These are phyloP conservation scores for Hypoxylon rubiginosum DNA, from an alignment of 2,329 filamentous ascomycete species.

Conservation along the genomic window DNA sequence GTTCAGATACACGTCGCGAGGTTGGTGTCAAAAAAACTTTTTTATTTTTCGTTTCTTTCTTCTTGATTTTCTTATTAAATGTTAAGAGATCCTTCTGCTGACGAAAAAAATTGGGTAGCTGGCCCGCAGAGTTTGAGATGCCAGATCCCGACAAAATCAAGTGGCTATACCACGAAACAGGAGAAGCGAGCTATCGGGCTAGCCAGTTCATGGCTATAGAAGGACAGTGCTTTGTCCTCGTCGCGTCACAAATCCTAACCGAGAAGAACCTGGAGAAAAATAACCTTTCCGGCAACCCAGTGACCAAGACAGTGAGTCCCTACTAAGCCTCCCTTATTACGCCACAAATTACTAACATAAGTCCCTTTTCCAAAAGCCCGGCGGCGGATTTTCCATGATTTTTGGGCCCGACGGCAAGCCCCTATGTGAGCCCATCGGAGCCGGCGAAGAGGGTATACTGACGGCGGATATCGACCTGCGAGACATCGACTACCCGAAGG, in stretches of 20 bases:
- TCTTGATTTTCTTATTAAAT: background rate
- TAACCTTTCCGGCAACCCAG: constrained; percentile 55
- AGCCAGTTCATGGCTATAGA: constrained; percentile 61
- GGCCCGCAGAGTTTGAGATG: constrained; percentile 54
- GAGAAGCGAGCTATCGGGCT: constrained; percentile 52
- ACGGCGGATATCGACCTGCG: constrained; percentile 65
- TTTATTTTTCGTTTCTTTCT: background rate
- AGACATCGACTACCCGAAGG: constrained; percentile 56
- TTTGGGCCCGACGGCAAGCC: constrained; percentile 66
- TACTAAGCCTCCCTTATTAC: constrained; percentile 2
- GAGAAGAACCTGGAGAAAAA: constrained; percentile 57
- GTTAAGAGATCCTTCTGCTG: constrained; percentile 30
- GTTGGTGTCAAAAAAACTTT: constrained; percentile 27
- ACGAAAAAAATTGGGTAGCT: constrained; percentile 41
- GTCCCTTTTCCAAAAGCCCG: constrained; percentile 44
- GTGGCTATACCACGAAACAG: constrained; percentile 55
- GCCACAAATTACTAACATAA: constrained; percentile 35
- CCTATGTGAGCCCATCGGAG: constrained; percentile 56
- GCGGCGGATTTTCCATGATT: constrained; percentile 64
- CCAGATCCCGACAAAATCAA: constrained; percentile 53
- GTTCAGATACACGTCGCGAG: constrained; percentile 54
- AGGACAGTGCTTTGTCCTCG: constrained; percentile 58
- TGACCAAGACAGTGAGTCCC: constrained; percentile 52
- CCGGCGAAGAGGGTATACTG: constrained; percentile 62
- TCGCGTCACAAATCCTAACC: constrained; percentile 57